Evolutionary conservation across 2,329 filamentous ascomycete species (phyloP), one percentile per base, ranked within the genome.

Genomic region (Stachybotrys chartarum): DNA sequence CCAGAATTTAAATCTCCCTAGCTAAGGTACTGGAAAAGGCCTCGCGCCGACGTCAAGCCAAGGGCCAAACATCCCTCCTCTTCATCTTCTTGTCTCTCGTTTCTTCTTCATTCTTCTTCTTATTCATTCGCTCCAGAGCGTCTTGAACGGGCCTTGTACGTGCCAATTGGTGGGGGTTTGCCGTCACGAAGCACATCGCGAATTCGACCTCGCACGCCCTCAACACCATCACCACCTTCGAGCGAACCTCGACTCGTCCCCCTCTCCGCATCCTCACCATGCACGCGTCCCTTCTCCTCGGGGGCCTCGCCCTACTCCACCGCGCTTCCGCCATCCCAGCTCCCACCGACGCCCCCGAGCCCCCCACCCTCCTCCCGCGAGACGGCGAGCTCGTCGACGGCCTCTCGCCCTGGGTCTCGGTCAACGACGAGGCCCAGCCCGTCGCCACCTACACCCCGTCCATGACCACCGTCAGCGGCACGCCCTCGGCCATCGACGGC

Each of bases 331-430:
- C 71, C 59, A 61, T 68, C 16, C 63, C 66, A 42, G 61, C 66
- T 11, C 62, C 63, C 46, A 60, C 58, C 31, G 57, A 61, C 55
- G 63, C 59, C 49, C 58, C 63, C 57, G 56, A 62, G 31, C 63
- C 61, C 56, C 53, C 53, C 53, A 52, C 56, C 57, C 55, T 60
- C 52, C 35, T 55, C 32, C 50, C 62, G 49, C 59, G 55, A 31
- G 56, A 56, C 45, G 53, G 44, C 45, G 42, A 59, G 30, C 53
- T 57, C 51, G 54, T 66, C 32, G 59, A 62, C 55, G 61, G 62
- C 59, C 60, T 74, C 6, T 74, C 73, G 18, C 71, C 75, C 39
- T 84, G 81, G 81, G 76, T 83, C 50, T 73, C 71, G 5, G 76
- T 83, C 57, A 70, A 76, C 63, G 71, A 74, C 52, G 70, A 77